Evolutionary conservation across 192 early-diverging fungal species (phyloP).

Genomic region (Rhizophagus sp.): DNA sequence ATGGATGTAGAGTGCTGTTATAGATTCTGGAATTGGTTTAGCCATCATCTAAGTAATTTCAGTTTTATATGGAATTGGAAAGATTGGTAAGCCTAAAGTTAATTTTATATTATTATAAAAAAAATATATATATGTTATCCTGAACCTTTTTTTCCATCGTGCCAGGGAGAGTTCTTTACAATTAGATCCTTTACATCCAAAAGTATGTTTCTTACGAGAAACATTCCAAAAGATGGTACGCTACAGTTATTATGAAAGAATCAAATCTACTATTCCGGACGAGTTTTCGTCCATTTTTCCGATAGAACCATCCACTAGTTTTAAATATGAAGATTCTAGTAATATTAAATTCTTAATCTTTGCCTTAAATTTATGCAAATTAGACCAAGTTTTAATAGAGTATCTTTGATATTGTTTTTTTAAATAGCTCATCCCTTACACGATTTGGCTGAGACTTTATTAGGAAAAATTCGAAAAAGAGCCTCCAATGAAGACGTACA

Average conservation of each 20-base stretch:
- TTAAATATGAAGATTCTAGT: slow-evolving; percentile 66
- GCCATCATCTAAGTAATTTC: slow-evolving; percentile 93
- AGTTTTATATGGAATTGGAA: slow-evolving; percentile 87
- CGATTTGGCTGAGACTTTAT: slow-evolving; percentile 40
- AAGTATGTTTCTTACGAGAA: slow-evolving; percentile 81
- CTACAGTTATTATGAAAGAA: slow-evolving; percentile 87
- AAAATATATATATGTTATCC: neutral
- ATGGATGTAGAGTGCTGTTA: slow-evolving; percentile 88
- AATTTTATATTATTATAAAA: neutral
- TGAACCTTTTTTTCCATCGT: slow-evolving; percentile 6
- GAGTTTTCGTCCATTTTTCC: slow-evolving; percentile 61
- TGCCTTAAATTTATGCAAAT: neutral
- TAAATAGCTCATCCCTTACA: slow-evolving; percentile 43
- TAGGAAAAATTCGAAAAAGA: slow-evolving; percentile 48
- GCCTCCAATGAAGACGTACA: slow-evolving; percentile 50
- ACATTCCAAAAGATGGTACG: slow-evolving; percentile 84
- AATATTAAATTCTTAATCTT: neutral
- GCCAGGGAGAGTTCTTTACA: slow-evolving; percentile 55
- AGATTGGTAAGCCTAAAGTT: slow-evolving; percentile 63
- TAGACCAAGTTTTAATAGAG: no score
- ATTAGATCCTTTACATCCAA: slow-evolving; percentile 52
- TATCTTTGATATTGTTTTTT: neutral
- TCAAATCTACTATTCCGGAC: slow-evolving; percentile 76
- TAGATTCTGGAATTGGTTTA: slow-evolving; percentile 86
- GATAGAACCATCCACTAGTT: slow-evolving; percentile 66